Base-by-base conservation (phyloP, 768 basidiomycete species). In the Lyophyllum shimeji region DNA sequence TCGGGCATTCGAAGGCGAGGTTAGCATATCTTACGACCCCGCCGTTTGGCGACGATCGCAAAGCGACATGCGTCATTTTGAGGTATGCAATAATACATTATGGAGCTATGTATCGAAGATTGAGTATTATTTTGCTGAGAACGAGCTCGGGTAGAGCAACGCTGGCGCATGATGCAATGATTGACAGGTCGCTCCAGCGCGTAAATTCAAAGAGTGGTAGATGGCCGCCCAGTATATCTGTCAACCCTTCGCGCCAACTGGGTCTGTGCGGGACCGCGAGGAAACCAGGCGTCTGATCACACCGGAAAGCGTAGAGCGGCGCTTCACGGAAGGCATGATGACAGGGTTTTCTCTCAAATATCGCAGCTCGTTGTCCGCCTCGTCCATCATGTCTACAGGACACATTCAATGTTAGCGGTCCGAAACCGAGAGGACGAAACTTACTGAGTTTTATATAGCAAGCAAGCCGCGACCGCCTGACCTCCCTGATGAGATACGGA, bases 391-490 rank as follows among this genome's bases (percentile, higher is more conserved):
- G 3, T 20, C 49, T 50, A 1, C 17, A 24, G 15, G 12, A 11
- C n/a, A 2, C 9, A n/a, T 18, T 4, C 2, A 4, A 6, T 3
- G 1, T 2, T 21, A 4, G 49, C 20, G 1, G 13, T n/a, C 18
- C 1, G 24, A 21, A 15, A 50, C 12, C 11, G 2, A 11, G 4
- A 13, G 4, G n/a, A 18, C 7, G 8, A 39, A 9, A 9, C 49
- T 34, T 39, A 50, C 49, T n/a, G 34, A 50, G 49, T 23, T 39
- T 39, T 3, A 50, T 33, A n/a, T 50, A 50, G 34, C 49, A 50
- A 7, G 1, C 33, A 11, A 50, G 15, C 18, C 34, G 27, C 9
- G n/a, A 15, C 5, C 31, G 49, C 23, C 37, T 37, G 18, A 50
- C 7, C 20, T 20, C 17, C 34, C 37, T 39, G 34, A 37, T 37